Conservation (phyloP, 768 basidiomycete species). For the Trametes gibbosa region DNA sequence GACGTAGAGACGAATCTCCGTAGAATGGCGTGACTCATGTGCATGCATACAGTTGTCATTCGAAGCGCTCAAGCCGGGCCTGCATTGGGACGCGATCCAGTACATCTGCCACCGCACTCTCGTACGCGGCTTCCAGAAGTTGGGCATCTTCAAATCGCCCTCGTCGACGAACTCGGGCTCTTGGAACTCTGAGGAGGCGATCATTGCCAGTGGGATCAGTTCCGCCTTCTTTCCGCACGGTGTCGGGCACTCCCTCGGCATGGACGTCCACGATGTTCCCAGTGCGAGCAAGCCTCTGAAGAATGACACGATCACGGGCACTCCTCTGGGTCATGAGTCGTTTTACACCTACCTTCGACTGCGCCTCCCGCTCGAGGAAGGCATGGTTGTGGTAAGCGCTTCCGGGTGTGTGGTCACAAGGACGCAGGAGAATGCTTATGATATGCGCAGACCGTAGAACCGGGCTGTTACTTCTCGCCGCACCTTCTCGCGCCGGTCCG, state of each 20-base stretch:
- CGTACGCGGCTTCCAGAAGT: slow-evolving; percentile 74
- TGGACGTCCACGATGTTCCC: slow-evolving; percentile 94
- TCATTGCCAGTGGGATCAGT: slow-evolving; percentile 74
- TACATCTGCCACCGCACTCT: slow-evolving; percentile 78
- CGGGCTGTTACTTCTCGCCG: slow-evolving; percentile 84
- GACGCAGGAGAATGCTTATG: not conserved
- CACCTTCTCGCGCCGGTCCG: slow-evolving; percentile 68
- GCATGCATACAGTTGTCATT: slow-evolving; percentile 55
- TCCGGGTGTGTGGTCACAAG: not conserved
- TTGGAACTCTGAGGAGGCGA: slow-evolving; percentile 61
- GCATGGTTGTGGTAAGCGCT: slow-evolving; percentile 81
- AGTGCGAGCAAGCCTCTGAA: slow-evolving; percentile 70
- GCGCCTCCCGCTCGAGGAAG: slow-evolving; percentile 63
- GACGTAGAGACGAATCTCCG: not conserved
- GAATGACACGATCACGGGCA: slow-evolving; percentile 48
- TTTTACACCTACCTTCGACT: slow-evolving; percentile 83
- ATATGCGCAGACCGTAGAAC: slow-evolving; percentile 74
- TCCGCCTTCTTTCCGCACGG: slow-evolving; percentile 95
- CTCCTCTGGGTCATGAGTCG: slow-evolving; percentile 44
- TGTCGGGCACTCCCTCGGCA: slow-evolving; percentile 83
- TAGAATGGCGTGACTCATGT: not conserved
- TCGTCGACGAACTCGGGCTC: slow-evolving; percentile 46
- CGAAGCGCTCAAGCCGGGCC: slow-evolving; percentile 64
- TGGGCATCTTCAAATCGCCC: slow-evolving; percentile 80
- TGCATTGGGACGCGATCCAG: slow-evolving; percentile 90